Base-by-base conservation (phyloP, 2,329 filamentous ascomycete species). In the Microdochium bolleyi region DNA sequence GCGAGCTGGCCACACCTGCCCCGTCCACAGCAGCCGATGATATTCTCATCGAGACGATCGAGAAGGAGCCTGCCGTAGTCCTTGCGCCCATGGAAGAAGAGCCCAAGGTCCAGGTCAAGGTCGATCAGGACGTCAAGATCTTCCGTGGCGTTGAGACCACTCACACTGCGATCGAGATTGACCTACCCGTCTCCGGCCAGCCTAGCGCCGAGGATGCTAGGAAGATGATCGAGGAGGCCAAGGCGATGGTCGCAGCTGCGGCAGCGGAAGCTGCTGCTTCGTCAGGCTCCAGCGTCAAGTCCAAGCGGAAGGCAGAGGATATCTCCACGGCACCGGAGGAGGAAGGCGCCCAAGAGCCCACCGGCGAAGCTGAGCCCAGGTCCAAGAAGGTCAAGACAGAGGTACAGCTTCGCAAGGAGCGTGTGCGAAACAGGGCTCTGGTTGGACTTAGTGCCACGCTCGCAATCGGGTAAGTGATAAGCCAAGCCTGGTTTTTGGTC, bases 361-460 rank as follows among this genome's bases (percentile, higher is more conserved):
- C 21, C 5, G 16, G 13, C 19, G 41, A 46, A 22, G 41, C 41
- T 21, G 11, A 8, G 37, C 16, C 16, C 41, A 72, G 72, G 49
- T 69, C 84, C 67, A 97, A 97, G 82, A 89, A 87, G 65, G 83
- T 81, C 41, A 89, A 85, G 76, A 87, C 90, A 1, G 88, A 94
- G 66, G 81, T 88, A 48, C 87, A 94, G 70, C 69, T 95, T 60
- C 86, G 86, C 69, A 92, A 90, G 73, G 87, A 95, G 72, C 88
- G 85, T 64, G 89, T 96, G 59, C 86, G 89, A 72, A 89, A 85
- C 70, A 83, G 91, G 65, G 90, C 94, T 49, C 75, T 96, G 56
- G 79, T 95, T 57, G 92, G 94, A 54, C 82, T 97, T 51, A 89
- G 86, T 57, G 90, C 90, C 54, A 94, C 89, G 49, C 79, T 96